Evolutionary conservation across 2,329 filamentous ascomycete species (phyloP).

Genomic region (Akanthomyces dipterigenus): DNA sequence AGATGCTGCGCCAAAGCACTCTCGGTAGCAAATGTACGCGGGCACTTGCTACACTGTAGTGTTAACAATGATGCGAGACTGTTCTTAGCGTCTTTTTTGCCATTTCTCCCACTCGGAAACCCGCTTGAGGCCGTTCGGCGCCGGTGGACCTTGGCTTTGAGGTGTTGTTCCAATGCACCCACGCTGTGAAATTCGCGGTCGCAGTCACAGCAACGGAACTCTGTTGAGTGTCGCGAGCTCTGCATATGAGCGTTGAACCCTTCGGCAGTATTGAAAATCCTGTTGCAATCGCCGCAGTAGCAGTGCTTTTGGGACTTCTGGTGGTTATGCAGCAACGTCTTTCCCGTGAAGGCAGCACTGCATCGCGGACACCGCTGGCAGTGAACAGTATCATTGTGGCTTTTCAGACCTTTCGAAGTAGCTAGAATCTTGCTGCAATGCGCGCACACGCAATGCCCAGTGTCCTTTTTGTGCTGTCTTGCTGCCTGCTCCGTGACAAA

Average conservation of each 20-base stretch:
- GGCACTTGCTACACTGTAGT: neutral
- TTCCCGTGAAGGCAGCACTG: no score
- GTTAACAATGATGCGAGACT: no score
- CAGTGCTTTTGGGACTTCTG: neutral
- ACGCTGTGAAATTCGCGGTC: neutral
- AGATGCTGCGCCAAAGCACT: neutral
- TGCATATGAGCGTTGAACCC: neutral
- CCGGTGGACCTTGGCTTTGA: neutral
- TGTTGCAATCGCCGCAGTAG: neutral
- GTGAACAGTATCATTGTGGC: no score
- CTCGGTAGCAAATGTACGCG: neutral
- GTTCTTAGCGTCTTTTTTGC: no score
- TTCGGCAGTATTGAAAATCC: neutral
- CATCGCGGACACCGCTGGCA: no score
- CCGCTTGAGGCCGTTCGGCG: neutral
- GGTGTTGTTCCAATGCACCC: neutral
- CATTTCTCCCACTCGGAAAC: no score
- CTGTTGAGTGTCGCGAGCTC: neutral
- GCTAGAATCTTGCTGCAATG: no score
- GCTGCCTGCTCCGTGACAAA: no score
- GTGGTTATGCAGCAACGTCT: neutral
- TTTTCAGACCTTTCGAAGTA: no score
- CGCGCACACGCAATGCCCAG: no score
- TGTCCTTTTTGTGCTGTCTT: no score
- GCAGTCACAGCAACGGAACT: constrained; percentile 10